phyloP scores from a whole-genome alignment of 129 eudicot genomes.

The Smallanthus sonchifolius region DNA sequence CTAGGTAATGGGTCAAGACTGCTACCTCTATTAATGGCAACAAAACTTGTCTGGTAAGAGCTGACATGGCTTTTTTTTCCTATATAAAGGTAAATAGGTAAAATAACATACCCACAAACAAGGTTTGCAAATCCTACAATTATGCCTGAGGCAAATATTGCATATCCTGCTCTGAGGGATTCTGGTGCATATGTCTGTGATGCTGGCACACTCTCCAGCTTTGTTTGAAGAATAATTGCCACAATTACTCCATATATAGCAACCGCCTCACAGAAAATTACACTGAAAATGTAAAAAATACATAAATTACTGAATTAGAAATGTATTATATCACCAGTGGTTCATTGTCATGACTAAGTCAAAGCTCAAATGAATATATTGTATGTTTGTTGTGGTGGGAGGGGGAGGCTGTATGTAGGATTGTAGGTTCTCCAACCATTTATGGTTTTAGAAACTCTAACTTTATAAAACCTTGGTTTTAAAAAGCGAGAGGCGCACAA shows the following conservation, averaged over 20 bases:
- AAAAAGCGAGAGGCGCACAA: too few species aligned
- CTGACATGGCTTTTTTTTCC: not conserved
- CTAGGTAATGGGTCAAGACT: not conserved
- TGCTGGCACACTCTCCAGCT: slow-evolving; percentile 86
- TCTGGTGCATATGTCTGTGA: slow-evolving; percentile 71
- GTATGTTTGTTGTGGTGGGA: not conserved
- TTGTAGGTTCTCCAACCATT: not conserved
- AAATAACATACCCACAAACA: slow-evolving; percentile 74
- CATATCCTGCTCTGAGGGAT: slow-evolving; percentile 96
- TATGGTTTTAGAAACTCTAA: not conserved
- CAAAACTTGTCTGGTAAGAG: not conserved
- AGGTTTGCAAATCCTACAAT: slow-evolving; percentile 98
- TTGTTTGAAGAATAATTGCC: slow-evolving; percentile 93
- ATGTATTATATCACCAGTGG: not conserved
- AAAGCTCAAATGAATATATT: not conserved
- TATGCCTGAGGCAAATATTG: slow-evolving; percentile 91
- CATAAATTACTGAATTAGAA: not conserved
- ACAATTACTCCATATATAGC: slow-evolving; percentile 99
- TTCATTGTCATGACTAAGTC: not conserved
- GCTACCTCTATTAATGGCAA: not conserved
- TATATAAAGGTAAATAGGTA: not conserved
- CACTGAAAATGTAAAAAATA: slow-evolving; percentile 45
- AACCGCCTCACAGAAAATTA: slow-evolving; percentile 97
- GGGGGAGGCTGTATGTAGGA: not conserved
- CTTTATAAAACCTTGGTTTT: not conserved